These are phyloP conservation scores for Davidsoniella eucalypti DNA, from an alignment of 2,329 filamentous ascomycete genomes.

Conservation along the genomic window DNA sequence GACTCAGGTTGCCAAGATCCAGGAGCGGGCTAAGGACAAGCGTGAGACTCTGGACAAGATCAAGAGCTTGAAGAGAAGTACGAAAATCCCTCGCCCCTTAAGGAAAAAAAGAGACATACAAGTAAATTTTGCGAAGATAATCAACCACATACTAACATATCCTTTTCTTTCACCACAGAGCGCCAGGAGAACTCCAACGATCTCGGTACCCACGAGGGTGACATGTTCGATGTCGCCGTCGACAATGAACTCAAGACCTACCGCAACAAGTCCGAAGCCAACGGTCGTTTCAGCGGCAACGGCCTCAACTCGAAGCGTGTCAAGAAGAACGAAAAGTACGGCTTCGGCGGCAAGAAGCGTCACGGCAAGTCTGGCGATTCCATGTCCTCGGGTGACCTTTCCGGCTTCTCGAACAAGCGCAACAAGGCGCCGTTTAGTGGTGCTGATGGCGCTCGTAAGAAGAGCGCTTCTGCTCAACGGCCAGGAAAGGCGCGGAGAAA, in stretches of 20 bases:
- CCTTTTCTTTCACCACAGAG: constrained; percentile 38
- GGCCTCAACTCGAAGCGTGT: constrained; percentile 54
- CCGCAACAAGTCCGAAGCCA: constrained; percentile 22
- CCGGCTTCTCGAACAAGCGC: constrained; percentile 61
- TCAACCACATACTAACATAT: constrained; percentile 15
- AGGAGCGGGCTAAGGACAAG: constrained; percentile 88
- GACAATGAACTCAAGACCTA: constrained; percentile 42
- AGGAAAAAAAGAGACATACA: constrained; percentile 9
- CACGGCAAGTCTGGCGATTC: constrained; percentile 84
- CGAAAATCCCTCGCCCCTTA: constrained; percentile 22
- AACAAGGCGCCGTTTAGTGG: constrained; percentile 13
- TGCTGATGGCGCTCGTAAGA: constrained; percentile 7
- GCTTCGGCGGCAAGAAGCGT: constrained; percentile 91
- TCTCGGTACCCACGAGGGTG: constrained; percentile 54
- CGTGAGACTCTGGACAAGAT: constrained; percentile 91
- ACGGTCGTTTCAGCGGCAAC: constrained; percentile 22
- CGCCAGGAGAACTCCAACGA: constrained; percentile 54
- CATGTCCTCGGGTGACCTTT: constrained; percentile 61
- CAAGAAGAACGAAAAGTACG: constrained; percentile 91
- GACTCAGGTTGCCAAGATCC: constrained; percentile 88
- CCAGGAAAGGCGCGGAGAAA: constrained; percentile 15
- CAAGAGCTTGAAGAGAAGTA: constrained; percentile 86
- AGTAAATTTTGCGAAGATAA: constrained; percentile 10
- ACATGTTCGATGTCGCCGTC: constrained; percentile 81
- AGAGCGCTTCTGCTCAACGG: constrained; percentile 7